Conservation (phyloP, 495 filamentous ascomycete genomes). For the Penicillium arizonense region DNA sequence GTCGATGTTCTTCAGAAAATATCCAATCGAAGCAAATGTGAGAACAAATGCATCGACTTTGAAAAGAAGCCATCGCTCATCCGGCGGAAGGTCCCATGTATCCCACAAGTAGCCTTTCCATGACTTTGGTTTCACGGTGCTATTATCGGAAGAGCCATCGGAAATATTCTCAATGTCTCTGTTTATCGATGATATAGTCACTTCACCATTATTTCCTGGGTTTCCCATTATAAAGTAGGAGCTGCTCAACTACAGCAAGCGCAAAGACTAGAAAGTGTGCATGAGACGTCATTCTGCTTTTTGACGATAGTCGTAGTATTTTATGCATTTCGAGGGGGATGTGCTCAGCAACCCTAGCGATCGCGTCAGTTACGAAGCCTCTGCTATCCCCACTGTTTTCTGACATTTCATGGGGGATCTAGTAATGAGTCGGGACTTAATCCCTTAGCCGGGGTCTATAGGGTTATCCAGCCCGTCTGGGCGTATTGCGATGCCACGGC, state of each 20-base stretch:
- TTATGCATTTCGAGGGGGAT: not conserved
- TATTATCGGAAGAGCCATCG: not conserved
- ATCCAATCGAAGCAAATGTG: conserved; percentile 47
- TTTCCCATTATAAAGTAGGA: not conserved
- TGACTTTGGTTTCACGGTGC: conserved; percentile 2
- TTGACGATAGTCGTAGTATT: not conserved
- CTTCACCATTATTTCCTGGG: not conserved
- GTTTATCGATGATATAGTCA: not conserved
- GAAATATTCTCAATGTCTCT: not conserved
- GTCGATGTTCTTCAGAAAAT: conserved; percentile 54
- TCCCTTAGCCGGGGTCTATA: not conserved
- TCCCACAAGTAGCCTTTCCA: conserved; percentile 50
- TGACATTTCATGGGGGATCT: not conserved
- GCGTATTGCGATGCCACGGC: not conserved
- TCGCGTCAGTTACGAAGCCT: not conserved
- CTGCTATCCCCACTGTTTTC: not conserved
- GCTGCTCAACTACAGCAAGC: not conserved
- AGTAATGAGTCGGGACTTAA: not conserved
- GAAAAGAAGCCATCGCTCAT: conserved; percentile 53
- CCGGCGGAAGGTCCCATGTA: conserved; percentile 49
- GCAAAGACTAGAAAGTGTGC: no score
- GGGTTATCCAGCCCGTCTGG: not conserved
- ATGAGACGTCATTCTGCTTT: not conserved
- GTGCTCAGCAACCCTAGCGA: not conserved
- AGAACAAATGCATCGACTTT: conserved; percentile 55